phyloP scores from a whole-genome alignment of 257 asterid genomes.

The Nicotiana undulata region DNA sequence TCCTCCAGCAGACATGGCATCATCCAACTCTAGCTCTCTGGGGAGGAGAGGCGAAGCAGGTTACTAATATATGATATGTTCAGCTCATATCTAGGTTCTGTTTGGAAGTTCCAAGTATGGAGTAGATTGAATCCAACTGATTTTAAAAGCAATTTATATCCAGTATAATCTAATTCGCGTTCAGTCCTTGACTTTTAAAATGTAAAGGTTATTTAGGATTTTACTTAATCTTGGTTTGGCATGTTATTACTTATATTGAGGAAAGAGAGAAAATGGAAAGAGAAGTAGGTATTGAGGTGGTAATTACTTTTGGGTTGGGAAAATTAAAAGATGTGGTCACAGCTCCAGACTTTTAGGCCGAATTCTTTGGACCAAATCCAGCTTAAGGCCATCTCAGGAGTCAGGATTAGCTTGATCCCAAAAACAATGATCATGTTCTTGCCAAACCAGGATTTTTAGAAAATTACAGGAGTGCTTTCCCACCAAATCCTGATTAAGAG shows the following conservation, averaged over 20 bases:
- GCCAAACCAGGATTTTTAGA: background rate
- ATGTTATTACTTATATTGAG: background rate
- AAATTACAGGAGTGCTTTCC: background rate
- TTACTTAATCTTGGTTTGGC: background rate
- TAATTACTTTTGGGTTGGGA: background rate
- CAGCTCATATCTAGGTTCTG: background rate
- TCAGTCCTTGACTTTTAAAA: background rate
- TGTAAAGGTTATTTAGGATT: background rate
- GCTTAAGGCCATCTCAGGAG: background rate
- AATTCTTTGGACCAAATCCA: background rate
- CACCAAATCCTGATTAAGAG: background rate
- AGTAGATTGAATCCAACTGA: background rate
- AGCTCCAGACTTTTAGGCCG: background rate
- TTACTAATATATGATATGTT: constrained; percentile 15
- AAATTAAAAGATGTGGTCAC: background rate
- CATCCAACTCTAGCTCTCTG: constrained; percentile 43
- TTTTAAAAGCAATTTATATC: background rate
- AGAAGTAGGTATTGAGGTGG: background rate
- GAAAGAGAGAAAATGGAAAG: background rate
- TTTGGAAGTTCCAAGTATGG: background rate
- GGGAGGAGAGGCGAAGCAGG: constrained; percentile 96
- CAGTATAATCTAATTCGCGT: background rate
- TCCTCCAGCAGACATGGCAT: constrained; percentile 89
- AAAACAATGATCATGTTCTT: background rate
- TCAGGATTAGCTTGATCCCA: background rate